A percentile compares a stretch with the other conserved stretches of the same genome.
Conservation (phyloP, 768 basidiomycete genomes). For the Cystofilobasidium capitatum region DNA sequence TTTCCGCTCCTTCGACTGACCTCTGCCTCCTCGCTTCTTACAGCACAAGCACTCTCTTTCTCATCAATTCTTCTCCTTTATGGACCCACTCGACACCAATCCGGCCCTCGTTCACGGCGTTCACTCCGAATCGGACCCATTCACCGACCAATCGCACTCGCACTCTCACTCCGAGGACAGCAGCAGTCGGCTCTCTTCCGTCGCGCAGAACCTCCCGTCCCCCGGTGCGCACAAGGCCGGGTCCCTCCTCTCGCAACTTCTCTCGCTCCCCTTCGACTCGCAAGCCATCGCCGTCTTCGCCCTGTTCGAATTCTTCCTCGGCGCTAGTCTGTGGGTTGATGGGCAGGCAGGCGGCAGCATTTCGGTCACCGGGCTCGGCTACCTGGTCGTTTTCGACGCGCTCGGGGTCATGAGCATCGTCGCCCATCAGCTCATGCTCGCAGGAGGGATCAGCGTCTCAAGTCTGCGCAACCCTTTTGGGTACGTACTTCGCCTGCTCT, state of each 20-base stretch:
- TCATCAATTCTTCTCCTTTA: conserved; percentile 90
- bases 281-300: conserved; percentile 31
- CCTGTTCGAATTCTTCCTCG: conserved; percentile 40
- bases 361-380: conserved; percentile 80
- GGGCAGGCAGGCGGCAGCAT: conserved; percentile 84
- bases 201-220: not conserved
- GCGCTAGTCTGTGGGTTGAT: conserved; percentile 62
- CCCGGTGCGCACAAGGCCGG: conserved; percentile 1
- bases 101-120: conserved; percentile 14
- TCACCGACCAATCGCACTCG: not conserved
- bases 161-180: not conserved
- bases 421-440: conserved; percentile 31
- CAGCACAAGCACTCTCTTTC: conserved; percentile 91
- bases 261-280: not conserved
- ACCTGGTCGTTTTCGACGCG: conserved; percentile 92
- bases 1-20: not conserved
- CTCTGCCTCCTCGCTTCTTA: not conserved
- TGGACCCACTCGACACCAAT: conserved; percentile 57
- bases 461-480: conserved; percentile 48
- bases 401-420: conserved; percentile 58
- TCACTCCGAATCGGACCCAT: not conserved
- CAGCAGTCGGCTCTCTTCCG: not conserved
- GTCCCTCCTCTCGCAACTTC: not conserved
- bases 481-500: conserved; percentile 49
- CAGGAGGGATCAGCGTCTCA: conserved; percentile 33